Evolutionary conservation across 768 basidiomycete genomes (phyloP), one percentile per base, ranked within the genome.

Genomic region (Rhodotorula paludigena): DNA sequence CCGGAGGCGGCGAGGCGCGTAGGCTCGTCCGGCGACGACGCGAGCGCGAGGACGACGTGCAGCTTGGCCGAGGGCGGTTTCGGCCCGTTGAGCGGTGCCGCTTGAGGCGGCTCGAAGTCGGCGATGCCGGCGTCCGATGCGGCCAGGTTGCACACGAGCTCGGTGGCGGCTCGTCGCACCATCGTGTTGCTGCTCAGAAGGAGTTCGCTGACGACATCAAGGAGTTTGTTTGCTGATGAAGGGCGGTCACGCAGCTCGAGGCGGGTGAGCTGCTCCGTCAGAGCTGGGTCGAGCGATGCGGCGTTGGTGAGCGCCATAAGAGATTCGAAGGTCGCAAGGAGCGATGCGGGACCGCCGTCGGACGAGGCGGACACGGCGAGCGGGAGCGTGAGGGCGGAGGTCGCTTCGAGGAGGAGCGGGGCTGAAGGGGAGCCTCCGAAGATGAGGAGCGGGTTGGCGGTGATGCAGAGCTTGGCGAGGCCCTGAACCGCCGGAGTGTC

Each of bases 281-380:
- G 77, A 38, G 85, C 83, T 0, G 85, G 80, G 56, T 84, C 84
- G 58, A 89, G 83, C 25, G 92, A 92, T 1, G 94, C 87, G 49
- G 98, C 80, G 77, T 99, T 99, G 14, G 96, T 99, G 59, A 99
- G 82, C 2, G 92, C 93, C 94, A 98, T 97, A 73, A 93, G 81
- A 7, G 86, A 86, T 78, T 99, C 96, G 74, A 99, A 99, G 47
- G 84, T 84, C 75, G 96, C 91, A 11, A 98, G 80, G 41, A 89
- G 83, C 53, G 80, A 12, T 7, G 32, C 86, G 15, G 90, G 84
- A 0, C 84, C 82, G 5, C 35, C 45, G n/a, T 39, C 30, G 1
- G 56, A 32, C 5, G 57, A 28, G 20, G 57, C 36, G 88, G 85
- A 47, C 85, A 83, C 42, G 21, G 42, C 48, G 32, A 98, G 81